phyloP scores from a whole-genome alignment of 2,329 filamentous ascomycete species.

The Corniculantispora saksenae region DNA sequence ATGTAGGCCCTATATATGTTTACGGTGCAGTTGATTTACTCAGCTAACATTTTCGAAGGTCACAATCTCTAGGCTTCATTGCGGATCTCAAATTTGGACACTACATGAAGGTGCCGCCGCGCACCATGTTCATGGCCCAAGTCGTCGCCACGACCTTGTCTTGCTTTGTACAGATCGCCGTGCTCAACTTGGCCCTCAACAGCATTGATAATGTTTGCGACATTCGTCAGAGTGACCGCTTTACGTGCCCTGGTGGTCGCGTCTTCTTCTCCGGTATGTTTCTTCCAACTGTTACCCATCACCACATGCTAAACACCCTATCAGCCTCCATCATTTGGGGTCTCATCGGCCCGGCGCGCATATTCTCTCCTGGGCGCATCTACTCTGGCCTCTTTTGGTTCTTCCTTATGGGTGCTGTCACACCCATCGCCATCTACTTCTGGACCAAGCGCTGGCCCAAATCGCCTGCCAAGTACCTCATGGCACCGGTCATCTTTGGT shows the following conservation, averaged over 20 bases:
- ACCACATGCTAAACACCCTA: background rate
- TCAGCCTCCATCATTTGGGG: constrained; percentile 68
- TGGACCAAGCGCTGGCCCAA: constrained; percentile 51
- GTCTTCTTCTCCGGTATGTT: constrained; percentile 61
- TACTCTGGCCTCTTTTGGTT: constrained; percentile 62
- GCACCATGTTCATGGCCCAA: constrained; percentile 67
- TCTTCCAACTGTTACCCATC: background rate
- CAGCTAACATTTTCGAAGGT: constrained; percentile 33
- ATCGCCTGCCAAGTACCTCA: constrained; percentile 53
- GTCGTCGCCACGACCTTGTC: constrained; percentile 66
- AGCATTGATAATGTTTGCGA: constrained; percentile 67
- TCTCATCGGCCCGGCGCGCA: constrained; percentile 62
- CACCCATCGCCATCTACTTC: constrained; percentile 54
- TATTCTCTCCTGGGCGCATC: constrained; percentile 64
- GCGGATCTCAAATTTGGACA: constrained; percentile 70
- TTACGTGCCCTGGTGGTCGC: constrained; percentile 63
- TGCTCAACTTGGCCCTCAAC: constrained; percentile 62
- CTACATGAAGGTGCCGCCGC: constrained; percentile 71
- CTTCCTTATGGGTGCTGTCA: constrained; percentile 57
- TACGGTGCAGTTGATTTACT: background rate
- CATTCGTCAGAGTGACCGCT: constrained; percentile 55
- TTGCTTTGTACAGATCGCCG: constrained; percentile 65
- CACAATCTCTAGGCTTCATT: constrained; percentile 64
- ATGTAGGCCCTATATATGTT: constrained; percentile 39
- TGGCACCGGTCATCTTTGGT: constrained; percentile 65